Conservation (phyloP, 345 rosid genomes). For the Euclidium syriacum region DNA sequence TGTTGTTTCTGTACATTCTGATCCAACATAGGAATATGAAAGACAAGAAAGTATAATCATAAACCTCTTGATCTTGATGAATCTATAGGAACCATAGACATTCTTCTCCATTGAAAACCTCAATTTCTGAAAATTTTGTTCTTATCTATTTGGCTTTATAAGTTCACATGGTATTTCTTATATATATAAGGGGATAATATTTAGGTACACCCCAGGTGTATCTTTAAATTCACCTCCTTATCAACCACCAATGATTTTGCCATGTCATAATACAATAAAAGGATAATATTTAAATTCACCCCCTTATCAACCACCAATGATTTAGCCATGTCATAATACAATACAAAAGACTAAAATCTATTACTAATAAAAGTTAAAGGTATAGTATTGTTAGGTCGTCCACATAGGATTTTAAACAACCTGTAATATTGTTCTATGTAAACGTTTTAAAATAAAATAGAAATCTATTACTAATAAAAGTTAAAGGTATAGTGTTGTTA, state of each 20-base stretch:
- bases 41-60: slow-evolving; percentile 17
- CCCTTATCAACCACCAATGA: too few relatives aligned
- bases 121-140: background rate
- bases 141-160: background rate
- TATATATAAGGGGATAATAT: background rate
- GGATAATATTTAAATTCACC: background rate
- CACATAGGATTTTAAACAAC: too few relatives aligned
- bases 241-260: too few relatives aligned
- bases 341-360: background rate
- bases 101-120: slow-evolving; percentile 15
- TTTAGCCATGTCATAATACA: too few relatives aligned
- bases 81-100: background rate
- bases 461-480: too few relatives aligned
- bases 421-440: too few relatives aligned
- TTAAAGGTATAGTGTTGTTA: too few relatives aligned
- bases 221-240: too few relatives aligned
- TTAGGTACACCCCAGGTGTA: background rate
- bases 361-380: too few relatives aligned
- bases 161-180: background rate
- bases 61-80: slow-evolving; percentile 2
- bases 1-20: background rate
- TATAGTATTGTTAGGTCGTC: too few relatives aligned
- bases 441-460: too few relatives aligned
- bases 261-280: too few relatives aligned
- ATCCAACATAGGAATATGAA: slow-evolving; percentile 10